A percentile compares a stretch with the other conserved stretches of the same genome.
phyloP scores from a whole-genome alignment of 2,329 filamentous ascomycete genomes.

The Ceratocystis albifundus region DNA sequence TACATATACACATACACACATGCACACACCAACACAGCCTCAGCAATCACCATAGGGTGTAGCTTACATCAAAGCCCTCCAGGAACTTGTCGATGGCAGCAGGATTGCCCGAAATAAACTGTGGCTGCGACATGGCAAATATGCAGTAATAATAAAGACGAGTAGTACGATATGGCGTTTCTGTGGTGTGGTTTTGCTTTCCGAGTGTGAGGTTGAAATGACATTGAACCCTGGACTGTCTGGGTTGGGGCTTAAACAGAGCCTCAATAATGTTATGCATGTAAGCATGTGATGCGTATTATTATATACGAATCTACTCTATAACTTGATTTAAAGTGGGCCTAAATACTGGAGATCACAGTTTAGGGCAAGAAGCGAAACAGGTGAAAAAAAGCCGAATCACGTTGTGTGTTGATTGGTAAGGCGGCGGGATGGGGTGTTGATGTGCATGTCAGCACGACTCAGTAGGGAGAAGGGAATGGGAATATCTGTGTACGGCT shows the following conservation, averaged over 20 bases:
- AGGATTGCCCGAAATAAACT: constrained; percentile 67
- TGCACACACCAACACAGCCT: not conserved
- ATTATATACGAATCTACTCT: not conserved
- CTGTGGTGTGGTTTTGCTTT: not conserved
- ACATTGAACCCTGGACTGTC: not conserved
- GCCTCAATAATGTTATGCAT: not conserved
- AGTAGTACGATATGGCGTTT: not conserved
- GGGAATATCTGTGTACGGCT: not conserved
- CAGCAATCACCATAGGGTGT: not conserved
- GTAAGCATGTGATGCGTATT: too few species aligned
- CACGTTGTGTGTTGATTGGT: not conserved
- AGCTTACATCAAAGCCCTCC: constrained; percentile 77
- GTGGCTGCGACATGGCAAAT: constrained; percentile 33
- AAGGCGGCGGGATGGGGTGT: too few species aligned
- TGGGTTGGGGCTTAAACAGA: not conserved
- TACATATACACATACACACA: too few species aligned
- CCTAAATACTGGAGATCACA: not conserved
- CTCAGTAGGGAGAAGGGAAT: too few species aligned
- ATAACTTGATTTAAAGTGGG: constrained; percentile 7
- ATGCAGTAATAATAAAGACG: not conserved
- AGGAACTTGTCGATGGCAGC: constrained; percentile 71
- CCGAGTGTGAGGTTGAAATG: not conserved
- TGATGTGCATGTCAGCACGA: not conserved
- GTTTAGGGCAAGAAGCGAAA: not conserved
- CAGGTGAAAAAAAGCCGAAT: not conserved